phyloP scores from a whole-genome alignment of 108 stramenopile genomes.

The Cyclotella cryptica region DNA sequence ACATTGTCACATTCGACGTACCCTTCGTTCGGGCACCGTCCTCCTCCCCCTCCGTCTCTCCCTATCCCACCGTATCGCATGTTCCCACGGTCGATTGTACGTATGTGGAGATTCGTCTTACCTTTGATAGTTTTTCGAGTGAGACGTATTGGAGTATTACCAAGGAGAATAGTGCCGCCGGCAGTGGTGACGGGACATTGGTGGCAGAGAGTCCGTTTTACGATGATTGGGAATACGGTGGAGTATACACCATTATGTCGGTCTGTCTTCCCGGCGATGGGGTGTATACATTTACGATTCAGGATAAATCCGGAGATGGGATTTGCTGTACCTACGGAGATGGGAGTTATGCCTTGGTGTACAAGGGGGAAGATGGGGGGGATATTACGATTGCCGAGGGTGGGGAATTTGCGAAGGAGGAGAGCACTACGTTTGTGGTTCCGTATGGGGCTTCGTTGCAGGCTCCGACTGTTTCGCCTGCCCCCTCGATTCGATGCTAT shows the following conservation, averaged over 20 bases:
- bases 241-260: background rate
- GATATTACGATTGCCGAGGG: conserved; percentile 14
- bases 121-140: conserved; percentile 2
- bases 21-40: conserved; percentile 7
- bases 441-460: background rate
- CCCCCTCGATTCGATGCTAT: conserved; percentile 7
- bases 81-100: conserved; percentile 8
- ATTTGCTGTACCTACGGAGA: conserved; percentile 36
- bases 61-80: conserved; percentile 8
- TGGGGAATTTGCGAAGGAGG: conserved; percentile 17
- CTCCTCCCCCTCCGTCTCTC: background rate
- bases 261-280: conserved; percentile 29
- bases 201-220: conserved; percentile 1
- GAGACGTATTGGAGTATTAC: conserved; percentile 8
- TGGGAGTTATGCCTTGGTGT: conserved; percentile 21
- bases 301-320: conserved; percentile 43
- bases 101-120: background rate
- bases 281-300: conserved; percentile 34
- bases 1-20: conserved; percentile 18
- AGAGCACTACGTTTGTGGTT: conserved; percentile 16
- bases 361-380: background rate
- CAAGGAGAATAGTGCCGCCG: background rate
- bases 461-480: conserved; percentile 4
- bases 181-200: too few species aligned
- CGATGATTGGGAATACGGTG: conserved; percentile 4